A percentile compares a stretch with the other conserved stretches of the same genome.
phyloP scores from a whole-genome alignment of 2,329 filamentous ascomycete species.

The Emmonsia crescens region DNA sequence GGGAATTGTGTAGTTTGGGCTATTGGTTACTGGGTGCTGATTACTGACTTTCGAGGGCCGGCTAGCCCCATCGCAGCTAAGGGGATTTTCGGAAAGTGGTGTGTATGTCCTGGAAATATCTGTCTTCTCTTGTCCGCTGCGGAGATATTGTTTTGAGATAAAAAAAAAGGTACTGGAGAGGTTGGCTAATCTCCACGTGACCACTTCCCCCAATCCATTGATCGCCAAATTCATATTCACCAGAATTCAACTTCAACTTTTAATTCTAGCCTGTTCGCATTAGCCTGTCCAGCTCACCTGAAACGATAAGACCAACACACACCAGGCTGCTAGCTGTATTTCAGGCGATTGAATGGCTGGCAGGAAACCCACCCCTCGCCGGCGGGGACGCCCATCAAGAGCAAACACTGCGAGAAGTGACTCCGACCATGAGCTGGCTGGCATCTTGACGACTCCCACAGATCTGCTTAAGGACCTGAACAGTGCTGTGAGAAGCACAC shows the following conservation, averaged over 20 bases:
- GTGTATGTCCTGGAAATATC: background rate
- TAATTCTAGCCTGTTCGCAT: background rate
- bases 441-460: slow-evolving; percentile 2
- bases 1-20: background rate
- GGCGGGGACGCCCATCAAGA: background rate
- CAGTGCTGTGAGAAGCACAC: slow-evolving; percentile 12
- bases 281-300: background rate
- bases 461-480: slow-evolving; percentile 11
- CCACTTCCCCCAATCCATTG: background rate
- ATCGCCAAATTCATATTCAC: no score
- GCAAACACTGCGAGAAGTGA: background rate
- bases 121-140: background rate
- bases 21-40: slow-evolving; percentile 18
- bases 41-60: slow-evolving; percentile 52
- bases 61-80: slow-evolving; percentile 53
- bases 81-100: background rate
- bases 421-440: background rate
- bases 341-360: background rate
- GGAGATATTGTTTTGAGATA: background rate
- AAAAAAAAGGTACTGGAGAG: background rate
- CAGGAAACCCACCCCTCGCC: background rate
- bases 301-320: background rate
- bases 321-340: background rate
- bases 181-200: background rate
- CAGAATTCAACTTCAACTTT: background rate